Evolutionary conservation across 108 stramenopile species (phyloP).

Genomic region (Skeletonema potamos): DNA sequence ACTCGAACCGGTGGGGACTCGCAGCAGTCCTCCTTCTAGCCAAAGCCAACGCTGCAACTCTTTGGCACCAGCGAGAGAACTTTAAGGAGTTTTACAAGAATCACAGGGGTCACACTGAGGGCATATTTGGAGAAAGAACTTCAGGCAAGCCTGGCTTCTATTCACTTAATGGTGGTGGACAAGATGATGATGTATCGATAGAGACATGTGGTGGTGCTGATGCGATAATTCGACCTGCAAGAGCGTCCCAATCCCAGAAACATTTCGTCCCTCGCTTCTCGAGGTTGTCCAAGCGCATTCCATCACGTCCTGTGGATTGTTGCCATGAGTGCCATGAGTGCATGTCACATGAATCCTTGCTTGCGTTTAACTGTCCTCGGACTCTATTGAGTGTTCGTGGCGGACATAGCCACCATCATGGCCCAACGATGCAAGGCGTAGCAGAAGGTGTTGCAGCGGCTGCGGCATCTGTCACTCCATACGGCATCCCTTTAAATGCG

Average conservation of each 20-base stretch:
- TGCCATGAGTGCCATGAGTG: slow-evolving; percentile 35
- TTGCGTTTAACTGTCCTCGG: slow-evolving; percentile 6
- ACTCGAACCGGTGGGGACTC: slow-evolving; percentile 13
- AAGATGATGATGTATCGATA: neutral
- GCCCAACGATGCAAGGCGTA: neutral
- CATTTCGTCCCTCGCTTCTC: slow-evolving; percentile 29
- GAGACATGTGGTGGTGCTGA: neutral
- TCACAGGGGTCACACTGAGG: slow-evolving; percentile 9
- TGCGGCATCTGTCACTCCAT: slow-evolving; percentile 37
- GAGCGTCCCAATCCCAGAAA: slow-evolving; percentile 3
- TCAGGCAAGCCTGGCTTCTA: slow-evolving; percentile 21
- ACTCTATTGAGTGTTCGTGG: slow-evolving; percentile 21
- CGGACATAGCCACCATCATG: slow-evolving; percentile 21
- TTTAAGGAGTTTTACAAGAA: slow-evolving; percentile 24
- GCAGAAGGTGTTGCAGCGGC: slow-evolving; percentile 17
- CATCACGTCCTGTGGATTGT: slow-evolving; percentile 30
- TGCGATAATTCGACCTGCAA: neutral
- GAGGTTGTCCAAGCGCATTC: slow-evolving; percentile 20
- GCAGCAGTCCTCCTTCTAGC: slow-evolving; percentile 20
- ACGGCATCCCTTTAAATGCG: slow-evolving; percentile 72
- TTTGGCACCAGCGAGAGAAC: slow-evolving; percentile 39
- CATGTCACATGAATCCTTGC: slow-evolving; percentile 26
- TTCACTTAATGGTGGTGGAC: neutral
- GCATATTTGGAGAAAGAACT: slow-evolving; percentile 13
- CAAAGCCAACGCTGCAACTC: slow-evolving; percentile 22